Evolutionary conservation across 805 yeast genomes (phyloP), one percentile per base, ranked within the genome.

Genomic region (Myxozyma monticola): DNA sequence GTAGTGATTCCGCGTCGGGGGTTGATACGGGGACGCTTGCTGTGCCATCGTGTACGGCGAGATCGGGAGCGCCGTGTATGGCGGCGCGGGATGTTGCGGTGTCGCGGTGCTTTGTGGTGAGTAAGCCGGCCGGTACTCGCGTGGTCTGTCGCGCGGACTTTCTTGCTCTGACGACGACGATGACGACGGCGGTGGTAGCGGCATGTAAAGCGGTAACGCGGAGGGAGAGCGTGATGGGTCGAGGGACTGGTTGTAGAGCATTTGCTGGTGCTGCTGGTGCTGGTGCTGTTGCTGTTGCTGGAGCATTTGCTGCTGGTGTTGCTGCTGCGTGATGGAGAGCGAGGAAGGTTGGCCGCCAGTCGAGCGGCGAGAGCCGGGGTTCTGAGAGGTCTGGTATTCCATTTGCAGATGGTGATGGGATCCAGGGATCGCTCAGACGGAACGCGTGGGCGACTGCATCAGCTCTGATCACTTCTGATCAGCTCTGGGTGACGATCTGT

Each of bases 81-180:
- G n/a, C 3, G 47, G 51, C 4, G 55, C 34, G 20, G 48, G 24
- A 12, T 29, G 26, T 24, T 35, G 50, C 18, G 42, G 50, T 43
- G 26, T 31, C 2, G 40, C 15, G 7, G 55, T 48, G 21, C 48
- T 44, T 34, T 45, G 37, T 1, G 56, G 53, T 10, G 56, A 48
- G 37, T 48, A 51, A 7, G 29, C 10, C 20, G 42, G 28, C 20
- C 43, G 28, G 20, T 44, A 52, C 8, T 49, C 56, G 14, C 49
- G 42, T n/a, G 53, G 33, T 12, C 53, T 34, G 21, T 39, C 35
- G 7, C 37, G 31, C 8, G 56, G 53, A 20, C 53, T 45, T 18
- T 51, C 56, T 15, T 15, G n/a, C 22, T 36, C 41, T 35, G 15
- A 24, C 8, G n/a, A 24, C 10, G 31, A 38, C 26, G n/a, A 26